Percentiles rank a stretch among this genome's conserved stretches.
These are phyloP conservation scores for Cordyceps fumosorosea DNA, from an alignment of 2,329 filamentous ascomycete genomes.

Conservation along the genomic window DNA sequence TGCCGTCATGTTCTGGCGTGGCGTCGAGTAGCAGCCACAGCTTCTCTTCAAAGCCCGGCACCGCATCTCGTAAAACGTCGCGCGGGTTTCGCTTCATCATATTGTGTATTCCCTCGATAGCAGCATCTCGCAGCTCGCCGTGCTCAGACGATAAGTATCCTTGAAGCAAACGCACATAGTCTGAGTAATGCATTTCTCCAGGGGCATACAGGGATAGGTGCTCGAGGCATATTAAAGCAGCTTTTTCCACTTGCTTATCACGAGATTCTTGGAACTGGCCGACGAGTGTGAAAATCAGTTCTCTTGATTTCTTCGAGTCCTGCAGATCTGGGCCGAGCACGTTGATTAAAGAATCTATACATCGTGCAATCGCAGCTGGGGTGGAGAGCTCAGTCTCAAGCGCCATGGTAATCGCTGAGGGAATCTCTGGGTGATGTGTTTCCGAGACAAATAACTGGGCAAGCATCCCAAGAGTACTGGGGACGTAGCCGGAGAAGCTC, in stretches of 20 bases:
- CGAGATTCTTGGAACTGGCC: constrained; percentile 74
- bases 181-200: constrained; percentile 73
- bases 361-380: constrained; percentile 74
- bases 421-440: constrained; percentile 79
- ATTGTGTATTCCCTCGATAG: constrained; percentile 84
- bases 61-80: constrained; percentile 70
- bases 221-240: constrained; percentile 77
- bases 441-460: constrained; percentile 89
- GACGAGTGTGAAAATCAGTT: constrained; percentile 83
- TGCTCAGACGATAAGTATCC: constrained; percentile 65
- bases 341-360: constrained; percentile 92
- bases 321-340: constrained; percentile 93
- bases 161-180: constrained; percentile 79
- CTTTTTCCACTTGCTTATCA: constrained; percentile 62
- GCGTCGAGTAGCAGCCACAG: constrained; percentile 85
- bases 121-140: constrained; percentile 65
- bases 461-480: constrained; percentile 86
- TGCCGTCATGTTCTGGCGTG: constrained; percentile 65
- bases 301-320: constrained; percentile 83
- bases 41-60: constrained; percentile 77
- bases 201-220: constrained; percentile 90
- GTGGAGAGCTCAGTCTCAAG: constrained; percentile 81
- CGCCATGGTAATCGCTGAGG: constrained; percentile 78
- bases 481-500: constrained; percentile 85
- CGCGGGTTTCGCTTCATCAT: constrained; percentile 89